Conservation (phyloP, 2,329 filamentous ascomycete genomes). For the Beauveria brongniartii region DNA sequence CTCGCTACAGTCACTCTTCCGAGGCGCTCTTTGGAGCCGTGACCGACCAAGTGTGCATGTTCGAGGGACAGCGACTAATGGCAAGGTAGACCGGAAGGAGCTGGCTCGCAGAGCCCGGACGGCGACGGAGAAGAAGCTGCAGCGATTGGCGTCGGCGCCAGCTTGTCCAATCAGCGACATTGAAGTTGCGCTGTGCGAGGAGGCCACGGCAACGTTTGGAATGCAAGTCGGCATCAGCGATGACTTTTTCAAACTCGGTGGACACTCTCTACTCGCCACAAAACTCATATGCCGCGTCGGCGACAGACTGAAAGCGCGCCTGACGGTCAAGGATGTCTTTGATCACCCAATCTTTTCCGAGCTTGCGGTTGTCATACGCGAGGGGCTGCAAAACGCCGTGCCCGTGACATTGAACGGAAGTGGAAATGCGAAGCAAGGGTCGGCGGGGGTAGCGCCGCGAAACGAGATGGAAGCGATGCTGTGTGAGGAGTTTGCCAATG, state of each 20-base stretch:
- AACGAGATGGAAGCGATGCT: too few species aligned
- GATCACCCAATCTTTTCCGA: too few species aligned
- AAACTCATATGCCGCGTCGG: background rate
- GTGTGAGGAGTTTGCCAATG: background rate
- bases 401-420: too few species aligned
- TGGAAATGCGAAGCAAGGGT: too few species aligned
- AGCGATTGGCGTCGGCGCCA: background rate
- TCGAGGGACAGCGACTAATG: constrained; percentile 10
- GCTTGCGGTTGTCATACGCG: too few species aligned
- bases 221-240: constrained; percentile 11
- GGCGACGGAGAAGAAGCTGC: background rate
- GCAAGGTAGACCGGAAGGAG: constrained; percentile 18
- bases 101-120: constrained; percentile 5
- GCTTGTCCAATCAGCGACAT: background rate
- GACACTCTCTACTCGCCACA: constrained; percentile 13
- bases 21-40: background rate
- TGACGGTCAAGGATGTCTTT: too few species aligned
- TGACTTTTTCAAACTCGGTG: constrained; percentile 15
- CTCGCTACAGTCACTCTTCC: background rate
- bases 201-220: constrained; percentile 9
- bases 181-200: constrained; percentile 9
- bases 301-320: background rate
- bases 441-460: too few species aligned
- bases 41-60: background rate
- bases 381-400: too few species aligned